A percentile compares a stretch with the other conserved stretches of the same genome.
Conservation (phyloP, 805 yeast species). For the Zygotorulaspora chibaensis region DNA sequence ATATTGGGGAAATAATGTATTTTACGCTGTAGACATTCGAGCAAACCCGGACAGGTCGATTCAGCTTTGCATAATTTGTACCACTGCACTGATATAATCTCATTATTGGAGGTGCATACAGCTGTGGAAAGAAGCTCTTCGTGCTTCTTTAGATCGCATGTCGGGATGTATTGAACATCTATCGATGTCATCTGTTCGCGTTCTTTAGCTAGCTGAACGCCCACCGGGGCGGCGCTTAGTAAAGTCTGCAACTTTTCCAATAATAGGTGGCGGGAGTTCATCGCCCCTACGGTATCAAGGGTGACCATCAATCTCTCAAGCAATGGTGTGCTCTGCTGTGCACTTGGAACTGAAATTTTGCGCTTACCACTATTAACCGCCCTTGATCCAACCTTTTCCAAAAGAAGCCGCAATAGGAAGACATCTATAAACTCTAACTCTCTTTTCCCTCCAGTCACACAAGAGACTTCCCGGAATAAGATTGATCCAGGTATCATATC, state of each 20-base stretch:
- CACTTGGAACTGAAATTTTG: neutral
- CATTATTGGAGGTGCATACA: slow-evolving; percentile 26
- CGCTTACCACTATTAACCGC: neutral
- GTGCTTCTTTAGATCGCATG: slow-evolving; percentile 24
- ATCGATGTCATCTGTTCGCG: slow-evolving; percentile 19
- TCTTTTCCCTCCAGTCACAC: neutral
- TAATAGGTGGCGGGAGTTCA: slow-evolving; percentile 1
- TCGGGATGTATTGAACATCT: slow-evolving; percentile 22
- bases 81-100: slow-evolving; percentile 28
- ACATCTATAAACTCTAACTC: slow-evolving; percentile 21
- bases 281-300: slow-evolving; percentile 2
- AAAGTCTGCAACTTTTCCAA: slow-evolving; percentile 14
- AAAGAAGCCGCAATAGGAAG: slow-evolving; percentile 18
- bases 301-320: slow-evolving; percentile 5
- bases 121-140: slow-evolving; percentile 19
- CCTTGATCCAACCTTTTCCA: neutral
- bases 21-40: slow-evolving; percentile 34
- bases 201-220: slow-evolving; percentile 26
- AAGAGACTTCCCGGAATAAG: slow-evolving; percentile 9
- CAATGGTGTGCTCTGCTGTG: neutral
- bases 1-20: slow-evolving; percentile 54
- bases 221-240: slow-evolving; percentile 22
- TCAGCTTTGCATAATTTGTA: slow-evolving; percentile 24
- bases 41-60: slow-evolving; percentile 20
- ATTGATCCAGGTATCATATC: slow-evolving; percentile 17